These are phyloP conservation scores for Phaffia tasmanica DNA, from an alignment of 768 basidiomycete species.

Conservation along the genomic window DNA sequence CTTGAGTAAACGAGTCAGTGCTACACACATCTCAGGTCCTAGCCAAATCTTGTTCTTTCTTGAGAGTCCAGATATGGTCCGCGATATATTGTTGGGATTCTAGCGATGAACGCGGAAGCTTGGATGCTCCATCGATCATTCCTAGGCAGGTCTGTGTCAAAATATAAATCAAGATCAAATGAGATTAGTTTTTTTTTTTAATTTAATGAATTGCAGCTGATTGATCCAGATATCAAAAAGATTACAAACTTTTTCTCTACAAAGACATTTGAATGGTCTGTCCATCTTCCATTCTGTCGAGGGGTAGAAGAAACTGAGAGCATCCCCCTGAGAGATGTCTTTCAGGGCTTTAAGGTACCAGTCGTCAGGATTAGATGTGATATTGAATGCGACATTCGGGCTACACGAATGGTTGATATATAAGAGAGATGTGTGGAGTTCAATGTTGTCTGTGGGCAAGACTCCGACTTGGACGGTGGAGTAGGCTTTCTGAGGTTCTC, in stretches of 20 bases:
- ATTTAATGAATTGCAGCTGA: too few species aligned
- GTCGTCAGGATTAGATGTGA: background rate
- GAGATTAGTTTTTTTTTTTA: too few species aligned
- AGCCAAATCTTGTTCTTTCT: constrained; percentile 13
- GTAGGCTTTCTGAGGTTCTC: constrained; percentile 9
- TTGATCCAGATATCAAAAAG: background rate
- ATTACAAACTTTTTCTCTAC: constrained; percentile 9
- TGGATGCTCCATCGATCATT: constrained; percentile 16
- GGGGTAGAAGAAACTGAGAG: constrained; percentile 23
- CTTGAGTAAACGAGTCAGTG: too few species aligned
- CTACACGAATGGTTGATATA: constrained; percentile 22
- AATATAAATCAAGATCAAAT: background rate
- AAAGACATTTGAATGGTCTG: constrained; percentile 14
- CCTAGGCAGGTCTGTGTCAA: constrained; percentile 10
- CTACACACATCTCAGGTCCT: too few species aligned
- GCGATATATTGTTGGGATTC: constrained; percentile 5
- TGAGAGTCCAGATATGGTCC: constrained; percentile 17
- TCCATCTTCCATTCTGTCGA: constrained; percentile 23
- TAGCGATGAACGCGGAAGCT: background rate
- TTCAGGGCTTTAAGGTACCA: constrained; percentile 16
- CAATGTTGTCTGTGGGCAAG: constrained; percentile 13
- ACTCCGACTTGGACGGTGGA: constrained; percentile 17
- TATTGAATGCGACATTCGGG: constrained; percentile 19
- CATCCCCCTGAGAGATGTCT: background rate
- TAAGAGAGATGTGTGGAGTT: constrained; percentile 22